These are phyloP conservation scores for Komagataella kurtzmanii DNA, from an alignment of 805 yeast species.

Conservation along the genomic window DNA sequence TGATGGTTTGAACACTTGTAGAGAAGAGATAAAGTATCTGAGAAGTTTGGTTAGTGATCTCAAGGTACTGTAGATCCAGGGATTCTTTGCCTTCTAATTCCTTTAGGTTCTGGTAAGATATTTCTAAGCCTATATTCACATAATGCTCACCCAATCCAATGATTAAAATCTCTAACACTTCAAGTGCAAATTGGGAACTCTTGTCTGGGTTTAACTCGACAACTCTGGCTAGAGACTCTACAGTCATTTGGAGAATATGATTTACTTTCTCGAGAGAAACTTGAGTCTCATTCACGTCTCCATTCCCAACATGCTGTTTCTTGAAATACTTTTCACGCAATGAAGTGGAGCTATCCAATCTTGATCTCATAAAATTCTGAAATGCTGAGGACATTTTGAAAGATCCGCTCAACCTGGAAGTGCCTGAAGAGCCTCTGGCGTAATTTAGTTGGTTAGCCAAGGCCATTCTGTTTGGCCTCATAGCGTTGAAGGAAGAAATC, in stretches of 20 bases:
- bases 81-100: slow-evolving; percentile 7
- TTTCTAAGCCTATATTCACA: slow-evolving; percentile 64
- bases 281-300: slow-evolving; percentile 4
- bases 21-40: slow-evolving; percentile 56
- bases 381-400: slow-evolving; percentile 14
- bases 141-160: slow-evolving; percentile 63
- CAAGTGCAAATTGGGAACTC: slow-evolving; percentile 48
- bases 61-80: slow-evolving; percentile 32
- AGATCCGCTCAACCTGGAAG: background rate
- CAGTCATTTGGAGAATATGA: slow-evolving; percentile 48
- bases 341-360: slow-evolving; percentile 28
- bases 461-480: background rate
- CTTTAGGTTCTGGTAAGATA: slow-evolving; percentile 29
- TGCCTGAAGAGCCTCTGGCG: background rate
- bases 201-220: slow-evolving; percentile 58
- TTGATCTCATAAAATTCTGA: slow-evolving; percentile 37
- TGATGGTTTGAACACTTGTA: slow-evolving; percentile 58
- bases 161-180: slow-evolving; percentile 52
- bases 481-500: slow-evolving; percentile 17
- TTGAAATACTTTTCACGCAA: slow-evolving; percentile 12
- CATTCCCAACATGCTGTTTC: slow-evolving; percentile 2
- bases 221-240: slow-evolving; percentile 67
- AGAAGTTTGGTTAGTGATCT: slow-evolving; percentile 35
- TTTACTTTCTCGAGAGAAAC: slow-evolving; percentile 40
- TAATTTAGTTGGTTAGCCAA: background rate